Conservation (phyloP, 306 rosid species). For the Cucumis cinereus region DNA sequence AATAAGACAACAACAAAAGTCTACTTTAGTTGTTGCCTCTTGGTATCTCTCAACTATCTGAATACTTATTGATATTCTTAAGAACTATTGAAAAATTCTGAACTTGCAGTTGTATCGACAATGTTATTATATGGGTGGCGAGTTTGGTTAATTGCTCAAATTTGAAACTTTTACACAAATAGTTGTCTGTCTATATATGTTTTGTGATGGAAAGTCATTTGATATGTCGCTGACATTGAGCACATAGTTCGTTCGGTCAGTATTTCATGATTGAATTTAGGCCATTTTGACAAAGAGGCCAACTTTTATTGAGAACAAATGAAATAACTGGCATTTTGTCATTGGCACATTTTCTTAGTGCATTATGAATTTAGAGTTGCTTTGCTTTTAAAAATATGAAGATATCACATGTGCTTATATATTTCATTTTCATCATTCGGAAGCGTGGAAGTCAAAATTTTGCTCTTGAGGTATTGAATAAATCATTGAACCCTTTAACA, state of each 20-base stretch:
- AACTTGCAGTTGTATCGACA: background rate
- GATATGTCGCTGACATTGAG: too few relatives aligned
- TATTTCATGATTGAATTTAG: slow-evolving; percentile 4
- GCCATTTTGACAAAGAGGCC: background rate
- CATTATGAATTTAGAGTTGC: background rate
- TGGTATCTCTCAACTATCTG: background rate
- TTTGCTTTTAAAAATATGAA: background rate
- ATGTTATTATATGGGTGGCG: background rate
- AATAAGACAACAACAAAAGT: background rate
- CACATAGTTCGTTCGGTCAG: slow-evolving; percentile 90
- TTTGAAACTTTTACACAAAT: too few relatives aligned
- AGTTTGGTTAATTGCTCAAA: too few relatives aligned
- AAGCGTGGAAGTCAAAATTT: slow-evolving; percentile 64
- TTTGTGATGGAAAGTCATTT: too few relatives aligned
- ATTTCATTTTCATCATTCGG: slow-evolving; percentile 7
- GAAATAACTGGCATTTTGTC: background rate
- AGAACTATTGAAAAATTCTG: background rate
- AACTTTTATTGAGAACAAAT: background rate
- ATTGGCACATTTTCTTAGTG: background rate
- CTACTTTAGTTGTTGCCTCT: background rate
- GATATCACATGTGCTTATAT: slow-evolving; percentile 5
- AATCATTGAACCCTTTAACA: slow-evolving; percentile 68
- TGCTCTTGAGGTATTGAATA: slow-evolving; percentile 59
- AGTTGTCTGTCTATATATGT: too few relatives aligned
- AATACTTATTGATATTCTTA: background rate